phyloP scores from a whole-genome alignment of 1,284 basidiomycete genomes.

The Laetiporus sulphureus region DNA sequence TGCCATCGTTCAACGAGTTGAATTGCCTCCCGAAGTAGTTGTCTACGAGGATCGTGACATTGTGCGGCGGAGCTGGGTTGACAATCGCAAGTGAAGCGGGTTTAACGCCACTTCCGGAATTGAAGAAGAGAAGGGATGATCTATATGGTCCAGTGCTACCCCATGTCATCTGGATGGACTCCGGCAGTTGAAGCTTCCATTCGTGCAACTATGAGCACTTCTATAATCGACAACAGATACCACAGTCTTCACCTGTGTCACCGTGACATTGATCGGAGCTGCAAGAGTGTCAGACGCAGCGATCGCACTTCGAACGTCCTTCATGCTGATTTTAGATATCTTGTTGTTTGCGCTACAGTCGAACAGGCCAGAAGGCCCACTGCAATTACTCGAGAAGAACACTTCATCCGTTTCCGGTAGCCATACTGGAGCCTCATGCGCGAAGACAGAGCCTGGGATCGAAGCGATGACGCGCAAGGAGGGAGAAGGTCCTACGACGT shows the following conservation, averaged over 20 bases:
- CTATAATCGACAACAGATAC: no score
- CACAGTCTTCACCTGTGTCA: no score
- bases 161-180: slow-evolving; percentile 50
- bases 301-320: slow-evolving; percentile 30
- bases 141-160: slow-evolving; percentile 67
- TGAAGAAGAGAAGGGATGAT: slow-evolving; percentile 57
- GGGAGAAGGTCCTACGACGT: slow-evolving; percentile 51
- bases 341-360: slow-evolving; percentile 38
- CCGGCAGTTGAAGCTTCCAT: background rate
- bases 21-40: slow-evolving; percentile 68
- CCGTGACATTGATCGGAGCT: no score
- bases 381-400: slow-evolving; percentile 42
- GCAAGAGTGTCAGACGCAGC: slow-evolving; percentile 3
- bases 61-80: slow-evolving; percentile 51
- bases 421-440: slow-evolving; percentile 72
- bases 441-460: slow-evolving; percentile 57
- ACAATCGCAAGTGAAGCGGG: slow-evolving; percentile 63
- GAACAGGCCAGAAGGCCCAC: slow-evolving; percentile 33
- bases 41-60: slow-evolving; percentile 26
- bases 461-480: slow-evolving; percentile 52
- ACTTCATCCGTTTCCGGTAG: slow-evolving; percentile 51
- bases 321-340: slow-evolving; percentile 31
- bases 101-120: slow-evolving; percentile 56
- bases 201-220: no score
- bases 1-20: slow-evolving; percentile 76